A percentile compares a stretch with the other conserved stretches of the same genome.
Evolutionary conservation across 805 yeast species (phyloP).

Genomic region (Sungouiozyma ichnusensis): DNA sequence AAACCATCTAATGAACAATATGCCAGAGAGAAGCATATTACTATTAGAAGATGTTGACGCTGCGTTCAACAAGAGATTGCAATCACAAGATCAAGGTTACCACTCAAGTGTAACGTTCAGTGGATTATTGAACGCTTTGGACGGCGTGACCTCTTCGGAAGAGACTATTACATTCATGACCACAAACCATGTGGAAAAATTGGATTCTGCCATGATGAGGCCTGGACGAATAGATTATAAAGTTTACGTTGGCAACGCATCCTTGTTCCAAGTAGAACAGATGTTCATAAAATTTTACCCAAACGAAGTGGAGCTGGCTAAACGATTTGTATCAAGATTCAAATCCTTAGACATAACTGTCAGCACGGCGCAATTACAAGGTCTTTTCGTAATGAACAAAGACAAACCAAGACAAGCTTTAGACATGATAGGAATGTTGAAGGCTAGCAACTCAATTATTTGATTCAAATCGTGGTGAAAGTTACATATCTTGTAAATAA

Average conservation of each 20-base stretch:
- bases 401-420: constrained; percentile 70
- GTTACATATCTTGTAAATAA: no score
- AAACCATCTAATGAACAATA: constrained; percentile 91
- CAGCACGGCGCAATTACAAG: constrained; percentile 92
- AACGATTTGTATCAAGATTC: constrained; percentile 23
- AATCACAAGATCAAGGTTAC: constrained; percentile 66
- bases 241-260: constrained; percentile 77
- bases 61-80: constrained; percentile 78
- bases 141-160: constrained; percentile 96
- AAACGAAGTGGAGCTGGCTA: constrained; percentile 43
- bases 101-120: constrained; percentile 89
- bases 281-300: constrained; percentile 89
- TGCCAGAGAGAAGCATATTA: constrained; percentile 80
- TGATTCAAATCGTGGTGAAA: no score
- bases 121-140: constrained; percentile 85
- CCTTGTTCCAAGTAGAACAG: constrained; percentile 60
- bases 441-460: neutral
- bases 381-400: constrained; percentile 87
- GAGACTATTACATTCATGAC: constrained; percentile 97
- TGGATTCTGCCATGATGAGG: constrained; percentile 86
- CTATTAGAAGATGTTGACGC: constrained; percentile 92
- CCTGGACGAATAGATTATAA: constrained; percentile 93
- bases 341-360: constrained; percentile 19
- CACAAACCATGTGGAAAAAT: constrained; percentile 88
- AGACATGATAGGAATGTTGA: constrained; percentile 37